Percentiles rank a stretch among this genome's conserved stretches.
Evolutionary conservation across 768 basidiomycete genomes (phyloP).

Genomic region (Trametopsis cervina): DNA sequence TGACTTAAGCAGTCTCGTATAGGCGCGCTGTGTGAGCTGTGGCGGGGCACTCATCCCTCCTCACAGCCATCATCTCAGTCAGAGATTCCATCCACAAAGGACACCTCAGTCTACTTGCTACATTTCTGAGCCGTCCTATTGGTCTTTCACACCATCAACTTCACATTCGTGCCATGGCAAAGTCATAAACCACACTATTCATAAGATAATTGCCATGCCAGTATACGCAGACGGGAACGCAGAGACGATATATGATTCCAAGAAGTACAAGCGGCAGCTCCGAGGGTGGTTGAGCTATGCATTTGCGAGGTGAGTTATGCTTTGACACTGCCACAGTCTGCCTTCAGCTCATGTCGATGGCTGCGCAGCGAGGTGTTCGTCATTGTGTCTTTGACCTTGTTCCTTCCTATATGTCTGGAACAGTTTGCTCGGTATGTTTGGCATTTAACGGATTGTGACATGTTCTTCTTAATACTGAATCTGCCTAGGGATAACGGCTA

Average conservation of each 20-base stretch:
- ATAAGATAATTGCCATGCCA: too few species aligned
- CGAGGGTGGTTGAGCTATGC: conserved; percentile 82
- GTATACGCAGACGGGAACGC: too few species aligned
- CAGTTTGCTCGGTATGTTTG: conserved; percentile 57
- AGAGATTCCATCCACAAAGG: not conserved
- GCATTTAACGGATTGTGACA: not conserved
- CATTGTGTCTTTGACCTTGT: conserved; percentile 73
- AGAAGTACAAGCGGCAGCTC: conserved; percentile 30
- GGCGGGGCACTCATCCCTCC: too few species aligned
- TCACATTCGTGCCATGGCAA: too few species aligned
- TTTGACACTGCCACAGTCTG: not conserved
- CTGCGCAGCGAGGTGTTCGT: conserved; percentile 66
- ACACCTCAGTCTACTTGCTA: too few species aligned
- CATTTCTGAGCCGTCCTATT: too few species aligned
- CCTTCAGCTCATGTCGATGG: not conserved
- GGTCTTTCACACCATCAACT: too few species aligned
- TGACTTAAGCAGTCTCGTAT: too few species aligned
- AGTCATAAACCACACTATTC: too few species aligned
- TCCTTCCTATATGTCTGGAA: conserved; percentile 77
- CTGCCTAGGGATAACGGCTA: conserved; percentile 67
- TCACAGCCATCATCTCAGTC: not conserved
- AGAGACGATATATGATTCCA: conserved; percentile 16
- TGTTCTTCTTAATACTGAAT: not conserved
- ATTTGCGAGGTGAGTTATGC: conserved; percentile 60
- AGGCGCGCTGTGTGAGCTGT: too few species aligned